Evolutionary conservation across 495 filamentous ascomycete genomes (phyloP), one percentile per base, ranked within the genome.

Genomic region (Clavariopsis aquatica): DNA sequence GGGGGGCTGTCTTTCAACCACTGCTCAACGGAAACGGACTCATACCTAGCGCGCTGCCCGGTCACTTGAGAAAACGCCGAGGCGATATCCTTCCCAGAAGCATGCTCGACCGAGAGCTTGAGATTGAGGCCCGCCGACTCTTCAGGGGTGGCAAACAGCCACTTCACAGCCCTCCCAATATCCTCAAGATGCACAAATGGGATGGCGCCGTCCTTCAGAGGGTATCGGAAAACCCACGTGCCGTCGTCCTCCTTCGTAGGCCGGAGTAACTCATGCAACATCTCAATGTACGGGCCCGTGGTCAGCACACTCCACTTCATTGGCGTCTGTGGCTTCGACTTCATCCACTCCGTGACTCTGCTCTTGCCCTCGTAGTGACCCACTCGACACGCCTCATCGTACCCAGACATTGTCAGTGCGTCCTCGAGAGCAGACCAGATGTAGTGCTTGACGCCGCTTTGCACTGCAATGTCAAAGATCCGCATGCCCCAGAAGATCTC

Each of bases 331-430:
- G 75, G 73, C 57, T 81, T 79, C 31, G 71, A 62, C 5, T 75
- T 64, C 43, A 85, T 79, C 75, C 77, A 84, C 29, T 84, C 79
- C 17, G 66, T 76, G 23, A 85, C 72, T n/a, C 81, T 75, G 0
- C 81, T 82, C 69, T 86, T 85, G 1, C 76, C 82, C 67, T 85
- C 82, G 57, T 80, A 79, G 73, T 85, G 83, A 0, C 82, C 83
- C 1, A 69, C 69, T 13, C 79, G 76, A 61, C 78, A 82, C 57
- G 78, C 71, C 8, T 78, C 72, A 29, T 80, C 68, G 58, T 76
- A 83, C 1, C 77, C 78, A 49, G 74, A 68, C 64, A 79, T 77
- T 72, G 82, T 80, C 54, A 59, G 23, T 12, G 55, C 52, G 41
- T 67, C 49, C 20, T 63, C 64, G 19, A 68, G 49, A 0, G 49